Conservation (phyloP, 108 stramenopile genomes). For the Nitzschia sp. region DNA sequence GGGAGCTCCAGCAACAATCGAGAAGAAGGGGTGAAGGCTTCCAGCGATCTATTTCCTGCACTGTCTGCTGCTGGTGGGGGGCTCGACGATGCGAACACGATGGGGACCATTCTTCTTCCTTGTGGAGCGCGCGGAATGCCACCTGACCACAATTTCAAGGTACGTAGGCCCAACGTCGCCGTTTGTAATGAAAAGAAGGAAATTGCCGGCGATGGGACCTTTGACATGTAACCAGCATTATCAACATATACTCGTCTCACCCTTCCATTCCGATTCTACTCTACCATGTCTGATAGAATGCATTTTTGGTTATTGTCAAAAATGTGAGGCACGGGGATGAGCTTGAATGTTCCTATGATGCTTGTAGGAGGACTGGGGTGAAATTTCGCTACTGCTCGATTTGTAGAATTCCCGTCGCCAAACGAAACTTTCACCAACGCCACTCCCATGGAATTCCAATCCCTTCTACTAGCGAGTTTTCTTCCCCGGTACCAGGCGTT, state of each 20-base stretch:
- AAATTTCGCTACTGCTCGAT: constrained; percentile 68
- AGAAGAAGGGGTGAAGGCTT: too few species aligned
- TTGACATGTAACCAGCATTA: too few species aligned
- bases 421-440: constrained; percentile 73
- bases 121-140: constrained; percentile 79
- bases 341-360: constrained; percentile 52
- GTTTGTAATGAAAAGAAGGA: too few species aligned
- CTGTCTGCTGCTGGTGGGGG: too few species aligned
- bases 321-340: constrained; percentile 60
- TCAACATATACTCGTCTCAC: not conserved
- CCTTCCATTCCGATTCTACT: not conserved
- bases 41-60: too few species aligned
- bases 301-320: constrained; percentile 57
- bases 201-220: too few species aligned
- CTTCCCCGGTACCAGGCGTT: not conserved
- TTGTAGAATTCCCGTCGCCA: constrained; percentile 77
- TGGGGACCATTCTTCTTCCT: constrained; percentile 34
- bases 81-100: too few species aligned
- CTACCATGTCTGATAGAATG: constrained; percentile 32
- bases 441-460: constrained; percentile 55
- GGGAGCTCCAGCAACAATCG: too few species aligned
- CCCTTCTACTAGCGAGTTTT: not conserved
- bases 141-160: constrained; percentile 67
- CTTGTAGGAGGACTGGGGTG: constrained; percentile 56
- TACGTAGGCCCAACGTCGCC: too few species aligned